Evolutionary conservation across 2,329 filamentous ascomycete genomes (phyloP).

Genomic region (Lachnellula hyalina): DNA sequence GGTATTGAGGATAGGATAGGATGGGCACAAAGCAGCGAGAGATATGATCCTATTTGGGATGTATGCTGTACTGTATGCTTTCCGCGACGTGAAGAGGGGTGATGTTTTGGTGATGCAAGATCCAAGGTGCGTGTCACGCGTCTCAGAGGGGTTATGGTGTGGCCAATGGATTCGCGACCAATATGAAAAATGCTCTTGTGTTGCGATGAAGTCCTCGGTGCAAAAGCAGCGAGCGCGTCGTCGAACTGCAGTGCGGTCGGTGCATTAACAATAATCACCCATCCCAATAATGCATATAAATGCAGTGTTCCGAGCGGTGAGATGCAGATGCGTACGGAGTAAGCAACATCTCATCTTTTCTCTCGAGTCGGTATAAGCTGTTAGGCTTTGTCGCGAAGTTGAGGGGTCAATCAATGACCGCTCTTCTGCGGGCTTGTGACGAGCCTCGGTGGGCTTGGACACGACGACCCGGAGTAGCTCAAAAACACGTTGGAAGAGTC

Average conservation of each 20-base stretch:
- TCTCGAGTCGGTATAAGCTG: background rate
- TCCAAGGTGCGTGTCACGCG: conserved; percentile 12
- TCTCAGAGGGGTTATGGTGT: conserved; percentile 7
- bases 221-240: conserved; percentile 11
- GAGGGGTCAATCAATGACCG: background rate
- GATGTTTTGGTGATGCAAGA: conserved; percentile 1
- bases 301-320: conserved; percentile 19
- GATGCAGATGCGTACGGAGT: conserved; percentile 6
- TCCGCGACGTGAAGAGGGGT: background rate
- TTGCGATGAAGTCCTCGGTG: background rate
- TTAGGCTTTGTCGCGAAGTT: background rate
- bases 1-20: too few relatives aligned
- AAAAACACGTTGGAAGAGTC: background rate
- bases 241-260: conserved; percentile 4
- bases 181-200: conserved; percentile 9
- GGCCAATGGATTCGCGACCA: conserved; percentile 21
- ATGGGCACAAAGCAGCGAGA: background rate
- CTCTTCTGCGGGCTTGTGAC: too few relatives aligned
- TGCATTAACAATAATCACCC: background rate
- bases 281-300: conserved; percentile 1
- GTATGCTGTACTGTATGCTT: background rate
- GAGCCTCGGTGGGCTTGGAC: background rate
- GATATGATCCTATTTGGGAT: background rate
- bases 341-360: conserved; percentile 1
- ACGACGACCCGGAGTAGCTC: background rate